These are phyloP conservation scores for Sclerotinia spermophila DNA, from an alignment of 2,329 filamentous ascomycete genomes.

Conservation along the genomic window DNA sequence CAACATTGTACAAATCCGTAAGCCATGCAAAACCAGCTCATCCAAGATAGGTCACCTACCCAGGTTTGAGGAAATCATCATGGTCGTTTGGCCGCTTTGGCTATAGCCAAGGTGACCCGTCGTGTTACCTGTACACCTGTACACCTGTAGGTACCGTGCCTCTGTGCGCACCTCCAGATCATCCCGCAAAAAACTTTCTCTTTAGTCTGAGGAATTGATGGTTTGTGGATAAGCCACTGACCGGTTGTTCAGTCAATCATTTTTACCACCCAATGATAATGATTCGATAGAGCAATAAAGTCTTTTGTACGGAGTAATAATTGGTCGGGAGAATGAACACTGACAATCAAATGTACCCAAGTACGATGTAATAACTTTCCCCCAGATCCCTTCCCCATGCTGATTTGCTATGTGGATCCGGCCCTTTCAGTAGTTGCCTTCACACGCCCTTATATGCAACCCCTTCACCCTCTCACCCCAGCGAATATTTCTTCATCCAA, in stretches of 20 bases:
- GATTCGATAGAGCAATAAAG: neutral
- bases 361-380: too few species aligned
- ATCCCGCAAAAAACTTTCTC: neutral
- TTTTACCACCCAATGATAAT: neutral
- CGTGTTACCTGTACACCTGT: neutral
- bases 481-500: conserved; percentile 1
- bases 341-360: neutral
- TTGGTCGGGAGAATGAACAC: neutral
- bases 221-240: neutral
- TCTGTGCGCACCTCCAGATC: neutral
- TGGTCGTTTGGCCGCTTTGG: neutral
- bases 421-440: neutral
- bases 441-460: conserved; percentile 2
- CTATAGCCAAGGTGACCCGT: neutral
- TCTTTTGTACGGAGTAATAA: too few species aligned
- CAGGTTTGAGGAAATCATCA: neutral
- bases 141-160: conserved; percentile 7
- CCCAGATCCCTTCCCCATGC: neutral
- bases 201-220: neutral
- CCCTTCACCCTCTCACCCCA: neutral
- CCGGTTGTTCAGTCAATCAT: neutral
- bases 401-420: neutral
- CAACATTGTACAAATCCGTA: too few species aligned
- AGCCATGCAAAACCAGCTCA: neutral
- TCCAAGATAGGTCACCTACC: neutral